Conservation (phyloP, 495 filamentous ascomycete genomes). For the Extremus antarcticus region DNA sequence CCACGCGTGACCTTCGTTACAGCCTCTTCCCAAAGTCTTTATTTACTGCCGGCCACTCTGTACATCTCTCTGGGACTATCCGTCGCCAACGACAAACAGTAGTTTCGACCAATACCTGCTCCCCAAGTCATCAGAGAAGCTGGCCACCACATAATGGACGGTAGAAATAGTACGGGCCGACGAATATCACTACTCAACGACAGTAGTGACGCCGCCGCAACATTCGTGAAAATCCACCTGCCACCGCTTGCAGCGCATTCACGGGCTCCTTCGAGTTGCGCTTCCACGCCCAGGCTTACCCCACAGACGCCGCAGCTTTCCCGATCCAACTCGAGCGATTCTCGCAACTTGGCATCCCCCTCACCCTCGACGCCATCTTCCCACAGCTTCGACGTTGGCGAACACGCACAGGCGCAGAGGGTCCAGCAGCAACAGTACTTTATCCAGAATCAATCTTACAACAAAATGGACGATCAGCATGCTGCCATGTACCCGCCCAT, state of each 20-base stretch:
- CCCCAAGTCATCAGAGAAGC: background rate
- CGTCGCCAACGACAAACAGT: background rate
- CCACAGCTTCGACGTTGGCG: constrained; percentile 3
- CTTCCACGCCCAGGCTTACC: constrained; percentile 27
- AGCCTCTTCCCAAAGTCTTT: background rate
- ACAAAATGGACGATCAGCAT: constrained; percentile 15
- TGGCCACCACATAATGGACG: constrained; percentile 22
- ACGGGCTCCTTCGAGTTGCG: constrained; percentile 25
- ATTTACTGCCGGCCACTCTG: too few relatives aligned
- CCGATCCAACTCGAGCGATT: constrained; percentile 28
- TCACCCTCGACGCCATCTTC: constrained; percentile 30
- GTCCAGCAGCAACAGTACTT: constrained; percentile 1
- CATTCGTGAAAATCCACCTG: constrained; percentile 3
- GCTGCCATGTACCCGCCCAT: constrained; percentile 18
- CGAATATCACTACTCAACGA: constrained; percentile 22
- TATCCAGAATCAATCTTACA: background rate
- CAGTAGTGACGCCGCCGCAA: constrained; percentile 10
- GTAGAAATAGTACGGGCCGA: constrained; percentile 18
- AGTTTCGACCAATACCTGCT: too few relatives aligned
- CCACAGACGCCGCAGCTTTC: constrained; percentile 29
- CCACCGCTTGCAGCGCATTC: constrained; percentile 1
- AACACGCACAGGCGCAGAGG: background rate
- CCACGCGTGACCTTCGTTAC: background rate
- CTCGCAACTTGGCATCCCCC: constrained; percentile 24
- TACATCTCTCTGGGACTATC: too few relatives aligned